Evolutionary conservation across 106 monocot genomes (phyloP).

Genomic region (Acanthochlamys bracteata): DNA sequence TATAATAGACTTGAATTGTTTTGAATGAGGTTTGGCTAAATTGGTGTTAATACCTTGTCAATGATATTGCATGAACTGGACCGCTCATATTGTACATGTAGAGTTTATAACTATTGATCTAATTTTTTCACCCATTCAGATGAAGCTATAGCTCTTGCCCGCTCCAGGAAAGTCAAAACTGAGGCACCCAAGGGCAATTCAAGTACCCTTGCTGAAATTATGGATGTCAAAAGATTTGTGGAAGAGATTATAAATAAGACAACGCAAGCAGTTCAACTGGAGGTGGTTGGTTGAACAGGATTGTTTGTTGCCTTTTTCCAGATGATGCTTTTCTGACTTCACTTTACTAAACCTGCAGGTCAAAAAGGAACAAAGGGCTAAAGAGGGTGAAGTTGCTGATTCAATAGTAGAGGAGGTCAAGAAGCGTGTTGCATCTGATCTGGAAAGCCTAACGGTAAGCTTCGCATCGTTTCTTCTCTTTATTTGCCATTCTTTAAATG

Average conservation of each 20-base stretch:
- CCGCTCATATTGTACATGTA: neutral
- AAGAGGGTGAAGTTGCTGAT: constrained; percentile 16
- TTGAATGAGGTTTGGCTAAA: too few relatives aligned
- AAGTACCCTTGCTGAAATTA: constrained; percentile 18
- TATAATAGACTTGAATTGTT: too few relatives aligned
- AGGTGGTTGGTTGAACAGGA: constrained; percentile 19
- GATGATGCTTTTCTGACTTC: neutral
- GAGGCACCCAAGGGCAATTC: constrained; percentile 20
- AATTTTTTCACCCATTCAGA: constrained; percentile 1
- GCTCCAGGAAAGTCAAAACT: constrained; percentile 5
- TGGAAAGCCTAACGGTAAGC: constrained; percentile 57
- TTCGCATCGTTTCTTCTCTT: neutral
- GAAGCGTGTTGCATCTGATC: constrained; percentile 39
- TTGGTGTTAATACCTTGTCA: too few relatives aligned
- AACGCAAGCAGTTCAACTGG: constrained; percentile 33
- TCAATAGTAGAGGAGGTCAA: constrained; percentile 39
- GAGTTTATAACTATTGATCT: neutral
- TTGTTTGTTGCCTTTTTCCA: constrained; percentile 2
- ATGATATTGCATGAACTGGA: neutral
- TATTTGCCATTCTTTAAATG: neutral
- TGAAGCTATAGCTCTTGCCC: constrained; percentile 16
- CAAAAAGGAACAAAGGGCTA: constrained; percentile 24
- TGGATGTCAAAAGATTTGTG: constrained; percentile 46
- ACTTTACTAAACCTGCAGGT: constrained; percentile 18
- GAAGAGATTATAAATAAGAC: constrained; percentile 61